Conservation (phyloP, 176 grass and related monocot species). For the Puccinellia tenuiflora region DNA sequence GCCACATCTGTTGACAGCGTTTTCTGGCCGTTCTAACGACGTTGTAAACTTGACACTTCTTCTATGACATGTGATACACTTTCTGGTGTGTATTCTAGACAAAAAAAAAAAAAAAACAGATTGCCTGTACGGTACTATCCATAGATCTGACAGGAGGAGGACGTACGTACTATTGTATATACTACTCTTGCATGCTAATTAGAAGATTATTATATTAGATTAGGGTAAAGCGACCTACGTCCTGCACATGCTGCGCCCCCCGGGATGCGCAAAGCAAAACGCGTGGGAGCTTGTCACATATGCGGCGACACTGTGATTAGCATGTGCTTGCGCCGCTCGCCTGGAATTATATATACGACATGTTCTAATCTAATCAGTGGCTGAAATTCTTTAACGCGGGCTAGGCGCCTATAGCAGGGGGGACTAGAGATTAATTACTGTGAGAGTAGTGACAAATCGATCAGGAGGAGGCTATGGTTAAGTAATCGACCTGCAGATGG, state of each 20-base stretch:
- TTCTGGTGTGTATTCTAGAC: no score
- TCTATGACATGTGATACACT: no score
- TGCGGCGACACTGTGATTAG: constrained; percentile 11
- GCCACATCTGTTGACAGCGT: no score
- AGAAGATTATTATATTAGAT: not conserved
- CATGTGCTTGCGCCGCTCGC: constrained; percentile 49
- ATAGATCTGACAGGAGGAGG: no score
- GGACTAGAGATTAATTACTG: not conserved
- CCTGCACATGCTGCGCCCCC: not conserved
- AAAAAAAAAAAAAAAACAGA: no score
- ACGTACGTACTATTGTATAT: not conserved
- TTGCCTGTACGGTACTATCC: no score
- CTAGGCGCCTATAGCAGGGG: not conserved
- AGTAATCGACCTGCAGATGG: not conserved
- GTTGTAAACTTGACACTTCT: no score
- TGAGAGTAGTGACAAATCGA: not conserved
- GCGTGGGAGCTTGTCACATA: constrained; percentile 5
- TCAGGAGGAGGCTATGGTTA: not conserved
- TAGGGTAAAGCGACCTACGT: not conserved
- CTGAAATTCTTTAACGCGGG: not conserved
- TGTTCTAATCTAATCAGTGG: not conserved
- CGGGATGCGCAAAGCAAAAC: not conserved
- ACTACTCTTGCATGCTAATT: not conserved
- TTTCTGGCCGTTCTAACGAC: no score
- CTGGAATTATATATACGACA: not conserved